A percentile compares a stretch with the other conserved stretches of the same genome.
These are phyloP conservation scores for Aspergillus bridgeri DNA, from an alignment of 495 filamentous ascomycete genomes.

Conservation along the genomic window DNA sequence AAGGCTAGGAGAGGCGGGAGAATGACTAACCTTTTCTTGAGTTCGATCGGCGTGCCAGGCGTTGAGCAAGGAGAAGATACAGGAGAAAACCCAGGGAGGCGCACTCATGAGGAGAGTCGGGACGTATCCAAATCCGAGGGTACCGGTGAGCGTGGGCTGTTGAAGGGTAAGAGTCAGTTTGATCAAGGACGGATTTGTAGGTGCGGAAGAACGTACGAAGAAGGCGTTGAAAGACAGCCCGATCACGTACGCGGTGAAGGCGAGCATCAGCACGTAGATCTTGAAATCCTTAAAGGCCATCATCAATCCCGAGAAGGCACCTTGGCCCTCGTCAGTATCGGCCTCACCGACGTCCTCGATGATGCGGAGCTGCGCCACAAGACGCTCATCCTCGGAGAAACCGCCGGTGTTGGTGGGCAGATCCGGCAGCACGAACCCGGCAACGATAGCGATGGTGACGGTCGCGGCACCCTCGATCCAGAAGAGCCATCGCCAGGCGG, in stretches of 20 bases:
- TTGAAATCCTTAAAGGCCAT: constrained; percentile 67
- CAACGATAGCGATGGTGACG: constrained; percentile 30
- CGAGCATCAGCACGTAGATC: constrained; percentile 63
- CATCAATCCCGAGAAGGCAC: constrained; percentile 62
- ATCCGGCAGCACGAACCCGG: constrained; percentile 66
- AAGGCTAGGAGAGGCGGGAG: constrained; percentile 54
- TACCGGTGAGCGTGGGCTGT: constrained; percentile 76
- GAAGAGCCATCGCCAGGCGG: constrained; percentile 69
- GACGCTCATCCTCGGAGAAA: constrained; percentile 63
- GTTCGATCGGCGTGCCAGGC: constrained; percentile 77
- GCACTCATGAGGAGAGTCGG: constrained; percentile 72
- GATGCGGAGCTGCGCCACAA: constrained; percentile 65
- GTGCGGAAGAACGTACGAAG: constrained; percentile 24
- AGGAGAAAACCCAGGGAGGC: constrained; percentile 69
- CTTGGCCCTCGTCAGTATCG: constrained; percentile 59
- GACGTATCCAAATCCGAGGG: constrained; percentile 63
- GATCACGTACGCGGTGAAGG: constrained; percentile 32
- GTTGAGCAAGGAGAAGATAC: constrained; percentile 67
- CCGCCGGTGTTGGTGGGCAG: constrained; percentile 69
- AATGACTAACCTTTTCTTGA: constrained; percentile 54
- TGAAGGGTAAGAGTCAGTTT: constrained; percentile 60
- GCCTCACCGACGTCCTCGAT: constrained; percentile 75
- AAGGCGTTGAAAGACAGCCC: constrained; percentile 35
- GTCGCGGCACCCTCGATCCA: constrained; percentile 36
- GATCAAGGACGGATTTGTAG: constrained; percentile 10